Evolutionary conservation across 306 rosid genomes (phyloP).

Genomic region (Bauhinia variegata): DNA sequence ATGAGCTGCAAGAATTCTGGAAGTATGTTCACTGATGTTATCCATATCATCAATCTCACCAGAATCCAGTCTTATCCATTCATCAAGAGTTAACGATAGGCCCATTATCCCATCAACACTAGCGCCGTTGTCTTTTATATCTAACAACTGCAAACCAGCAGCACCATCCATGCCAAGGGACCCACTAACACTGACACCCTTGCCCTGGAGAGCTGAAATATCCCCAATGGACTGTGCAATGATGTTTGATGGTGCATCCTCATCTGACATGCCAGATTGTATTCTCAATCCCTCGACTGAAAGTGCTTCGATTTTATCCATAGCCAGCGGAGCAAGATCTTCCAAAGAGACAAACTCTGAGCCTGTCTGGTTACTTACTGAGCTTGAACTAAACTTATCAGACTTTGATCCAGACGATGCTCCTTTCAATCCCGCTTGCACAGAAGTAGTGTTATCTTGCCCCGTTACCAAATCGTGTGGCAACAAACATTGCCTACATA

Average conservation of each 20-base stretch:
- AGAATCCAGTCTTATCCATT: constrained; percentile 92
- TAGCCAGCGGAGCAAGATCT: constrained; percentile 90
- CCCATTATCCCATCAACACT: constrained; percentile 79
- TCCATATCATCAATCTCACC: constrained; percentile 84
- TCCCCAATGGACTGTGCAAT: constrained; percentile 57
- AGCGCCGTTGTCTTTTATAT: constrained; percentile 52
- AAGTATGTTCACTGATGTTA: constrained; percentile 76
- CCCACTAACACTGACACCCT: constrained; percentile 55
- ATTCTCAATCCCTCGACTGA: constrained; percentile 89
- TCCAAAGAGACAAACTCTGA: constrained; percentile 73
- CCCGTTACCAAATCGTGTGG: constrained; percentile 51
- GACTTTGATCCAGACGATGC: constrained; percentile 45
- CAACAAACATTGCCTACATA: constrained; percentile 54
- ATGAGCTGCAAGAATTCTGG: constrained; percentile 85
- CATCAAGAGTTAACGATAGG: constrained; percentile 82
- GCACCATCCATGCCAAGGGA: constrained; percentile 76
- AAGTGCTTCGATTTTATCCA: constrained; percentile 92
- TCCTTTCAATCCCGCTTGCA: constrained; percentile 42
- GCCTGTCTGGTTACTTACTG: constrained; percentile 46
- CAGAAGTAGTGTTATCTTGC: constrained; percentile 40
- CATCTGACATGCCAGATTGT: constrained; percentile 83
- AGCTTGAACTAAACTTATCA: constrained; percentile 40
- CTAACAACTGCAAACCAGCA: constrained; percentile 75
- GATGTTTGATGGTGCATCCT: constrained; percentile 80
- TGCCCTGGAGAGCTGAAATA: constrained; percentile 64